A percentile compares a stretch with the other conserved stretches of the same genome.
These are phyloP conservation scores for Sonneratia alba DNA, from an alignment of 345 rosid genomes.

Conservation along the genomic window DNA sequence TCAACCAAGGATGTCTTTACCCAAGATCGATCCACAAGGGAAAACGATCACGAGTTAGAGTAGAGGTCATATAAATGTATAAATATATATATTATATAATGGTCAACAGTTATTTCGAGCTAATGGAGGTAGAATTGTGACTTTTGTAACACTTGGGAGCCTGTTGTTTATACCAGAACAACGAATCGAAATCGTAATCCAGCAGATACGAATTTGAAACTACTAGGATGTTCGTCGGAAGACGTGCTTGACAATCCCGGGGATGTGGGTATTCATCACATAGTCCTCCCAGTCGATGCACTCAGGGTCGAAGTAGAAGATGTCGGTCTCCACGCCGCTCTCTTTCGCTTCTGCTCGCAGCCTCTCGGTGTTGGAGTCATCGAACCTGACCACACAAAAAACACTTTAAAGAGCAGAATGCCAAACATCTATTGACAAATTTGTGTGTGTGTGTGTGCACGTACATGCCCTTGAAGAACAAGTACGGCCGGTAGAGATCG, in stretches of 20 bases:
- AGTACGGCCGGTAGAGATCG: conserved; percentile 29
- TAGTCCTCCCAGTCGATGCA: conserved; percentile 62
- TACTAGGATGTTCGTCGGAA: conserved; percentile 17
- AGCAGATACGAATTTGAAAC: too few species aligned
- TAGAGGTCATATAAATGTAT: too few species aligned
- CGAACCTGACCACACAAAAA: conserved; percentile 33
- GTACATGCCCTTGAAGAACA: conserved; percentile 23
- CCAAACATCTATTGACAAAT: background rate
- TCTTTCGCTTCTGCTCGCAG: conserved; percentile 27
- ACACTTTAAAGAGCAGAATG: background rate
- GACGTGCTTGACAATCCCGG: conserved; percentile 49
- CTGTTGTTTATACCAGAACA: too few species aligned
- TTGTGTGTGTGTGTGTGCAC: background rate
- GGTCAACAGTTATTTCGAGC: too few species aligned
- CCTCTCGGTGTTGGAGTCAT: conserved; percentile 47
- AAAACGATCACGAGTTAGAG: too few species aligned
- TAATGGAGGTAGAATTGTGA: too few species aligned
- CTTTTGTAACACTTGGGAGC: too few species aligned
- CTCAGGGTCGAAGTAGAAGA: conserved; percentile 51
- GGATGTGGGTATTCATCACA: conserved; percentile 43
- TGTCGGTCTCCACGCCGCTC: conserved; percentile 18
- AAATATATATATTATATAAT: too few species aligned
- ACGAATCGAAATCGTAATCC: too few species aligned
- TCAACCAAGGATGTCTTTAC: too few species aligned
- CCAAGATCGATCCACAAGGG: too few species aligned